Base-by-base conservation (phyloP, 2,329 filamentous ascomycete species). In the Neobulgaria alba region DNA sequence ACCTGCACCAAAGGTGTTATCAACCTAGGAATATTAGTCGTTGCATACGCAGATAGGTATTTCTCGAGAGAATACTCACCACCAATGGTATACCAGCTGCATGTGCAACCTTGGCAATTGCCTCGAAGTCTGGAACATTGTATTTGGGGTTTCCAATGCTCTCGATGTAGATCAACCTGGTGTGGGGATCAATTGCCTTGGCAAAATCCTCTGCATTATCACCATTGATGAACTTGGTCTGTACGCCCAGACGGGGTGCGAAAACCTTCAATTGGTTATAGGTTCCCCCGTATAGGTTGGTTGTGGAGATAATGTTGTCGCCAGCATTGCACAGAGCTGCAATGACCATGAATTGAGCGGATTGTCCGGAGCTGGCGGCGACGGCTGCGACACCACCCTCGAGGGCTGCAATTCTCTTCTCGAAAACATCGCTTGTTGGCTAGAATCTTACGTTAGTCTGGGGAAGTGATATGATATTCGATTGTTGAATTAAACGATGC, bases 181-280 rank as follows among this genome's bases (percentile, higher is more conserved):
- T 96, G 64, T 82, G 86, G 53, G 93, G 86, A 61, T 95, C 89
- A 59, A 95, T 95, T 40, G 80, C 78, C 34, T 79, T 77, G 29
- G 76, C 81, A 57, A 95, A 83, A 56, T 88, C 86, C 53, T 82
- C 81, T 10, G 85, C 69, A 43, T 78, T 79, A 63, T 95, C 88
- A 33, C 86, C 85, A 41, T 79, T 71, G 57, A 95, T 75, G 55
- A 95, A 95, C 67, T 89, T 94, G 58, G 87, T 92, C 31, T 71
- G 70, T 59, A 96, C 88, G 47, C 90, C 90, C 33, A 95, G 67
- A n/a, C 89, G 78, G 5, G 87, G 83, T 41, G 95, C 71, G 52
- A 87, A 75, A 33, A 95, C 88, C 68, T 95, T 95, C 67, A 95
- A 79, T 69, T 95, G 90, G 67, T 96, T 95, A 71, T 95, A 95